A percentile compares a stretch with the other conserved stretches of the same genome.
Evolutionary conservation across 805 yeast genomes (phyloP).

Genomic region (Grigorovia humatica): DNA sequence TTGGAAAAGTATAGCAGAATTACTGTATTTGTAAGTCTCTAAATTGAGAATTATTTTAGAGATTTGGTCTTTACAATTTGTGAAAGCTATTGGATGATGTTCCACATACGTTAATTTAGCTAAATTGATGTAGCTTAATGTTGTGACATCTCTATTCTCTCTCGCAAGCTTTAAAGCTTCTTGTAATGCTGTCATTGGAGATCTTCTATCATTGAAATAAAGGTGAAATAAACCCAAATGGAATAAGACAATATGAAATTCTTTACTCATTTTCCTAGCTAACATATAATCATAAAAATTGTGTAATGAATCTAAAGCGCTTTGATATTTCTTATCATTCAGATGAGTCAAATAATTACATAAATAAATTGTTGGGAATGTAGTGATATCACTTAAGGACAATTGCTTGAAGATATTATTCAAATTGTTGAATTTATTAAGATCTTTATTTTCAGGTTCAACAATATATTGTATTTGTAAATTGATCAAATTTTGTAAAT

Average conservation of each 20-base stretch:
- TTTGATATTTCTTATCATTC: slow-evolving; percentile 16
- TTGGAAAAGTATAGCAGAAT: slow-evolving; percentile 28
- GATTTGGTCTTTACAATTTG: slow-evolving; percentile 26
- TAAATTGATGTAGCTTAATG: slow-evolving; percentile 60
- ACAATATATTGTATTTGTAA: slow-evolving; percentile 11
- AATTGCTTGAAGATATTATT: slow-evolving; percentile 2
- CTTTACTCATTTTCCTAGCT: slow-evolving; percentile 49
- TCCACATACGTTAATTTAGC: slow-evolving; percentile 67
- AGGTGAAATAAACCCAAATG: slow-evolving; percentile 65
- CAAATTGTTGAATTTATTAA: not conserved
- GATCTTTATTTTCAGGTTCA: not conserved
- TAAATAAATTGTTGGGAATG: slow-evolving; percentile 20
- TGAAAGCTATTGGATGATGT: slow-evolving; percentile 39
- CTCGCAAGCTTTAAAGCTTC: slow-evolving; percentile 85
- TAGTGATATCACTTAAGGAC: slow-evolving; percentile 16
- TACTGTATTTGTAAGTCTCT: not conserved
- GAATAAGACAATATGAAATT: slow-evolving; percentile 68
- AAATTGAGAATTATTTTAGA: not conserved
- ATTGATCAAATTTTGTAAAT: slow-evolving; percentile 18
- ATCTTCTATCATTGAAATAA: slow-evolving; percentile 51
- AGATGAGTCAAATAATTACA: slow-evolving; percentile 15
- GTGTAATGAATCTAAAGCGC: slow-evolving; percentile 43
- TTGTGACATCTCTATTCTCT: slow-evolving; percentile 66
- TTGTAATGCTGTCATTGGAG: slow-evolving; percentile 69
- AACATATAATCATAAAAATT: slow-evolving; percentile 66